Base-by-base conservation (phyloP, 805 yeast genomes). In the Dipodascopsis tothii region DNA sequence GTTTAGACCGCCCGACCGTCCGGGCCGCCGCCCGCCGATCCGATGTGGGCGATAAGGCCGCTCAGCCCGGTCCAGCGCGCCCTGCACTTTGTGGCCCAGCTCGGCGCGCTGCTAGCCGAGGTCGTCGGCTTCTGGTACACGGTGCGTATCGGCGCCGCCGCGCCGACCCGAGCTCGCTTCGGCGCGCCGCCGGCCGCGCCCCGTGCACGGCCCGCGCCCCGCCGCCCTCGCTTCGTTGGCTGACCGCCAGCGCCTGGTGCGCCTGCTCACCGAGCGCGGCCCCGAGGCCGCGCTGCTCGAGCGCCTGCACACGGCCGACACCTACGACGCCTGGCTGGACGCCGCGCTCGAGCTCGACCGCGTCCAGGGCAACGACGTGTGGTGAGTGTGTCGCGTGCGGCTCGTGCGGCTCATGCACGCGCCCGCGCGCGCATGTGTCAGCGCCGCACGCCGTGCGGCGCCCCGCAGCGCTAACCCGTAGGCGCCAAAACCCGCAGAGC, bases 241-340 rank as follows among this genome's bases (percentile, higher is more conserved):
- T n/a, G n/a, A n/a, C n/a, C n/a, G n/a, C n/a, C n/a, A n/a, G n/a
- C n/a, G n/a, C n/a, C n/a, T n/a, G n/a, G n/a, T n/a, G n/a, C n/a
- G n/a, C n/a, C 43, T 60, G 56, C 39, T 33, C 59, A 37, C 54
- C 62, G 67, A 22, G 65, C 70, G 51, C 71, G 68, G 52, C 72
- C 75, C 9, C 56, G 72, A 16, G 65, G 71, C 45, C 73, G 38
- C 21, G 19, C 21, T 48, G 71, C 38, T 73, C 72, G 9, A 67
- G 73, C 37, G 71, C 71, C 49, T 68, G 69, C 32, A 72, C 72
- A 17, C 64, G 18, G 80, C 81, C 17, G 66, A 70, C 35, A 71
- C 73, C 17, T 84, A 77, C 60, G 75, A 72, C 33, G 90, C 84
- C 45, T 90, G 94, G 90, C 79, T 73, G 50, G 57, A 51, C 7